Base-by-base conservation (phyloP, 1,284 basidiomycete species). In the Sporisorium reilianum region DNA sequence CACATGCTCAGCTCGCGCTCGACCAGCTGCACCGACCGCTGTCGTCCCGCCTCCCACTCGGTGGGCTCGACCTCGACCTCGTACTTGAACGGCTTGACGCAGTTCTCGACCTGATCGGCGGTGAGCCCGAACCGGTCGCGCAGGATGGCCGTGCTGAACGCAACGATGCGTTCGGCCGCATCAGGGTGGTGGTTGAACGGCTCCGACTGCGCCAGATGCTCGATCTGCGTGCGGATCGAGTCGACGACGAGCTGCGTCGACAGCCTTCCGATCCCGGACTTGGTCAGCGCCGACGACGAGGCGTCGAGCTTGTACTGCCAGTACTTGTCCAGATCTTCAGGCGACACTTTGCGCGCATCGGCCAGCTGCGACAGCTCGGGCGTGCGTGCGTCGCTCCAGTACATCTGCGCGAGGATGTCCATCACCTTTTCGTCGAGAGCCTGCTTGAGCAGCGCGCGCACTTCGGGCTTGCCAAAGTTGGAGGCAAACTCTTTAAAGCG, bases 1-100 rank as follows among this genome's bases (percentile, higher is more conserved):
- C 95, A 97, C 89, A 94, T 90, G 45, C 75, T 84, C 51, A 93
- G 87, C 87, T 99, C 97, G 74, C 90, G 90, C 85, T 93, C 91
- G 78, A 97, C 92, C 75, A 95, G 87, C 50, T 89, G 88, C 56
- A 95, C 88, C 0, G 94, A 90, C 54, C 90, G 88, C 70, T 88
- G 87, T 36, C 95, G 87, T 0, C 96, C 96, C 3, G 87, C 82
- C 79, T 94, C 93, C 97, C 97, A 99, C 84, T 98, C 95, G 42
- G 90, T 87, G 12, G 89, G 89, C 74, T 97, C 93, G 6, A 89
- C 85, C 72, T 89, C 88, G 18, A 95, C 89, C 80, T 95, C 94
- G 85, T 97, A 97, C 88, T 99, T 98, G 89, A 91, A 98, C 32
- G 97, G 97, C 87, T 99, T 99, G 88, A 99, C 97, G 86, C 94